Evolutionary conservation across 2,329 filamentous ascomycete species (phyloP).

Genomic region (Paracamarosporium sp.): DNA sequence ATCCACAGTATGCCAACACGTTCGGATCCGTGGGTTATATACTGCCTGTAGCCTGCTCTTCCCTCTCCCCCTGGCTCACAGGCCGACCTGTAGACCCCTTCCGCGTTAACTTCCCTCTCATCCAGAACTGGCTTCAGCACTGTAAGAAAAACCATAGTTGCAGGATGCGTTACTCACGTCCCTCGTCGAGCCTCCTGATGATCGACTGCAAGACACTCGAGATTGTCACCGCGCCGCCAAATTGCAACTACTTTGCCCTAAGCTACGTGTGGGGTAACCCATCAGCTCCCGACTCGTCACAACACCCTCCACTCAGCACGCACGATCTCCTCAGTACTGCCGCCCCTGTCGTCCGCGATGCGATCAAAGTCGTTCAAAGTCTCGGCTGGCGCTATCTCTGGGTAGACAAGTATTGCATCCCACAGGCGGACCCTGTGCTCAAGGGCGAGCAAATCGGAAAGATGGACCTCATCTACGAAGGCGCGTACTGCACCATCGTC

Average conservation of each 20-base stretch:
- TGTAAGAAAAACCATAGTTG: slow-evolving; percentile 10
- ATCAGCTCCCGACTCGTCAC: neutral
- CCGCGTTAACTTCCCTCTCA: slow-evolving; percentile 1
- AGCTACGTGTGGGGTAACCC: neutral
- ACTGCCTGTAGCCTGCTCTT: slow-evolving; percentile 8
- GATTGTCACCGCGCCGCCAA: slow-evolving; percentile 12
- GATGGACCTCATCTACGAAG: slow-evolving; percentile 16
- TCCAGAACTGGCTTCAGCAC: slow-evolving; percentile 1
- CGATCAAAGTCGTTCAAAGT: neutral
- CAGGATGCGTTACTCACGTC: slow-evolving; percentile 5
- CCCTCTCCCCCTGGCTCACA: slow-evolving; percentile 8
- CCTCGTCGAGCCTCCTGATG: neutral
- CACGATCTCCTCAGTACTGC: neutral
- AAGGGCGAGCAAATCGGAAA: slow-evolving; percentile 9
- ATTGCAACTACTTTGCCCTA: slow-evolving; percentile 3
- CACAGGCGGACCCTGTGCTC: slow-evolving; percentile 7
- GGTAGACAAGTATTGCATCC: slow-evolving; percentile 18
- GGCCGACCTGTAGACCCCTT: neutral
- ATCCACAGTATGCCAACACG: neutral
- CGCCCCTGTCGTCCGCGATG: slow-evolving; percentile 3
- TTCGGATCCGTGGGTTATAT: slow-evolving; percentile 6
- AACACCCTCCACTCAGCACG: neutral
- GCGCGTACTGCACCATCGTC: slow-evolving; percentile 12
- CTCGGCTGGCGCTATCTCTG: slow-evolving; percentile 13
- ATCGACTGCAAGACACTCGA: slow-evolving; percentile 7